Base-by-base conservation (phyloP, 164 flowering plant genomes). In the Echeveria elegans region DNA sequence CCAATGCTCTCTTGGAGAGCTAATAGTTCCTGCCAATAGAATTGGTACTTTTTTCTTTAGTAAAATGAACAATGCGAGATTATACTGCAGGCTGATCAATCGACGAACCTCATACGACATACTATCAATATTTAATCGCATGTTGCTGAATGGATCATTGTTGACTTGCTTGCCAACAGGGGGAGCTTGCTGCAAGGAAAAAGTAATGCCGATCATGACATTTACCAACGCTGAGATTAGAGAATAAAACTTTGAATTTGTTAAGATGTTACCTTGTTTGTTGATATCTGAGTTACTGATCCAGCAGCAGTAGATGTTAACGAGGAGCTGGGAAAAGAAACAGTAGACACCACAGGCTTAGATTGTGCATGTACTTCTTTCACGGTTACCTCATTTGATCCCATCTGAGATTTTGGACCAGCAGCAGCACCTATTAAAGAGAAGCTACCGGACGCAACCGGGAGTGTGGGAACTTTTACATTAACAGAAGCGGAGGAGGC, bases 71-170 rank as follows among this genome's bases (percentile, higher is more conserved):
- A 56, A 56, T 23, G 30, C 24, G 5, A 24, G 4, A n/a, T 6
- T n/a, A 53, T 9, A 26, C 9, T 26, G 28, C 24, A 23, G 21
- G 61, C 61, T 14, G 61, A 56, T 11, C n/a, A n/a, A n/a, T 12
- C 6, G n/a, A 28, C 19, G 3, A 28, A 56, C 61, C 61, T 56
- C 61, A 5, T 50, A 50, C 19, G 61, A 28, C 61, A 56, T 56
- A 32, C 28, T 56, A 56, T 56, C 61, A 56, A 56, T 56, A 28
- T 56, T 23, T 4, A 56, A 28, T 56, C 61, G 16, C 61, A 56
- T 11, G 61, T 7, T 56, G 61, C 31, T 56, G 61, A 56, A 56
- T 28, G 61, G 61, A 56, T 56, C 61, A 19, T 26, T 10, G 61
- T 56, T 11, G 31, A 28, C 14, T 28, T 15, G 9, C 30, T 3